phyloP scores from a whole-genome alignment of 2,329 filamentous ascomycete species.

The Claviceps quebecensis region DNA sequence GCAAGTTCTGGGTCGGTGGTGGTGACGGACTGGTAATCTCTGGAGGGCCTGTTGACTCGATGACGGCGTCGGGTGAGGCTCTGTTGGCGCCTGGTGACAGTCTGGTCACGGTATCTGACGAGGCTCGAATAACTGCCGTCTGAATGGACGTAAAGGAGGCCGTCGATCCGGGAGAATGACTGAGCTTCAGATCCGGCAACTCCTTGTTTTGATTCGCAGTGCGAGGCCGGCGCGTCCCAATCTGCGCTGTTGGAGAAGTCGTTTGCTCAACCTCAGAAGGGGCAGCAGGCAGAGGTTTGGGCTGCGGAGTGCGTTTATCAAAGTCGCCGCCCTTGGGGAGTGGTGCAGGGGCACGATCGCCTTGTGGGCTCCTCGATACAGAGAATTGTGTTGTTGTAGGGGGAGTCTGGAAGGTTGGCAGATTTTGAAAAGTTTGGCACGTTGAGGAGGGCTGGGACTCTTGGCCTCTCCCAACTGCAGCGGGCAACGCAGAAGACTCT shows the following conservation, averaged over 20 bases:
- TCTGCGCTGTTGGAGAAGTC: conserved; percentile 19
- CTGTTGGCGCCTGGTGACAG: background rate
- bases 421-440: no score
- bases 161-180: conserved; percentile 36
- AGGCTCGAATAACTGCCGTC: conserved; percentile 2
- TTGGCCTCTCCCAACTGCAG: background rate
- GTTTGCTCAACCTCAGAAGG: conserved; percentile 10
- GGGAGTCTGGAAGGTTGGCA: no score
- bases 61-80: background rate
- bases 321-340: conserved; percentile 14
- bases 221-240: conserved; percentile 37
- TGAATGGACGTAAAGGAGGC: conserved; percentile 15
- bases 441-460: background rate
- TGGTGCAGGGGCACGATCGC: conserved; percentile 7
- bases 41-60: background rate
- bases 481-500: background rate
- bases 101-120: background rate
- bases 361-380: background rate
- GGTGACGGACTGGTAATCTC: conserved; percentile 4
- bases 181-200: conserved; percentile 34
- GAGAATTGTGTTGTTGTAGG: background rate
- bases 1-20: conserved; percentile 11
- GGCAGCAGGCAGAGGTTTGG: conserved; percentile 5
- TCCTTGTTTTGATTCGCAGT: conserved; percentile 33
- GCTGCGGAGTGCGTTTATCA: conserved; percentile 7